These are phyloP conservation scores for Fusarium metavorans DNA, from an alignment of 2,329 filamentous ascomycete genomes.

Conservation along the genomic window DNA sequence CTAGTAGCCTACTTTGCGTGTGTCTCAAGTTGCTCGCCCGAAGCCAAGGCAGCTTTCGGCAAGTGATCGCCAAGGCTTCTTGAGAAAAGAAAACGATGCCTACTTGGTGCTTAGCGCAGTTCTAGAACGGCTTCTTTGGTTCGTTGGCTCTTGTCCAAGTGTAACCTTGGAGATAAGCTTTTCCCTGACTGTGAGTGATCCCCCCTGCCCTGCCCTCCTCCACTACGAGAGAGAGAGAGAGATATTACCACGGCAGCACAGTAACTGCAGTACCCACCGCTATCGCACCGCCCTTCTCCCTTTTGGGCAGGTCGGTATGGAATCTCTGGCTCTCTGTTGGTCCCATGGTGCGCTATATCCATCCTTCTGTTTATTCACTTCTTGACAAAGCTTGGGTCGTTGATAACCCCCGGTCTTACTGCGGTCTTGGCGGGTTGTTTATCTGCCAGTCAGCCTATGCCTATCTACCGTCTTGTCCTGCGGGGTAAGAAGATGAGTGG, in stretches of 20 bases:
- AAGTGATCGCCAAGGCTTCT: slow-evolving; percentile 9
- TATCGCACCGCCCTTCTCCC: slow-evolving; percentile 30
- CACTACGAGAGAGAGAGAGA: neutral
- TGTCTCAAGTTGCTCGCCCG: neutral
- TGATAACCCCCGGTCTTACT: slow-evolving; percentile 28
- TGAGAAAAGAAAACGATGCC: neutral
- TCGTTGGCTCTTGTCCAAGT: neutral
- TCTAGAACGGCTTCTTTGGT: neutral
- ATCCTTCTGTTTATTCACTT: neutral
- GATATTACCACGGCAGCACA: neutral
- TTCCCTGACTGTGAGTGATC: neutral
- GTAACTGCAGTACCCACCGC: slow-evolving; percentile 23
- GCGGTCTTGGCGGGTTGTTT: slow-evolving; percentile 32
- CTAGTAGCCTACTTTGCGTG: neutral
- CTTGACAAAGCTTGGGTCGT: neutral
- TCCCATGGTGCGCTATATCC: neutral
- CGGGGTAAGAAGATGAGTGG: slow-evolving; percentile 24
- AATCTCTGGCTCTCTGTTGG: neutral
- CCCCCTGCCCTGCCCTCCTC: neutral
- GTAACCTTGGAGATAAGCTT: slow-evolving; percentile 4
- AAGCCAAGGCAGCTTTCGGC: neutral
- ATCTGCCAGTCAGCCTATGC: slow-evolving; percentile 27
- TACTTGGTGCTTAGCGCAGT: neutral
- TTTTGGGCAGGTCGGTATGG: slow-evolving; percentile 32
- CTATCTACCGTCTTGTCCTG: slow-evolving; percentile 35